Conservation (phyloP, 305 asterid species). For the Nicotiana rustica region DNA sequence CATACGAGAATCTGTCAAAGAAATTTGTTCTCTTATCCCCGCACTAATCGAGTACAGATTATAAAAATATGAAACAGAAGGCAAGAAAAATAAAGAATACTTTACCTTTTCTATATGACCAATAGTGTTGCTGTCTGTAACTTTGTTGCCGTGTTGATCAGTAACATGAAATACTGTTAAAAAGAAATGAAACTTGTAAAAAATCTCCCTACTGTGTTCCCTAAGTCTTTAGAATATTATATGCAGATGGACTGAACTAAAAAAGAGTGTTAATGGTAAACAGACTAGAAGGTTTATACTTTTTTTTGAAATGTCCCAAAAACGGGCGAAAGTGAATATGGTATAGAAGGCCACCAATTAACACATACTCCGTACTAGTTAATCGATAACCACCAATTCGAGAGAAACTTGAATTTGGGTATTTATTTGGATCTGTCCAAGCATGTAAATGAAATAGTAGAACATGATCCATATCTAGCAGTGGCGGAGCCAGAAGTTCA, state of each 20-base stretch:
- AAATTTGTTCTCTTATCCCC: not conserved
- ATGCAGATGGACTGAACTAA: constrained; percentile 19
- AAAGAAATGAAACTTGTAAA: constrained; percentile 39
- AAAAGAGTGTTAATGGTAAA: constrained; percentile 13
- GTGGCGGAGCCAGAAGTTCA: not conserved
- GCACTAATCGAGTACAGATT: not conserved
- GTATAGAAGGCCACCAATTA: constrained; percentile 6
- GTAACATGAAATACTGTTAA: constrained; percentile 89
- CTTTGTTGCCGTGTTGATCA: constrained; percentile 86
- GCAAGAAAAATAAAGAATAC: constrained; percentile 26
- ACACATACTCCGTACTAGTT: not conserved
- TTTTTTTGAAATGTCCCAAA: not conserved
- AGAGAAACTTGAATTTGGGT: constrained; percentile 22
- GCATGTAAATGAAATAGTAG: constrained; percentile 18
- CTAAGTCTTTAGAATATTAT: not conserved
- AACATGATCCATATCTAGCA: constrained; percentile 19
- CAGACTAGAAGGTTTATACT: constrained; percentile 23
- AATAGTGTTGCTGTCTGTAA: constrained; percentile 69
- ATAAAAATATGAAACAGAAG: constrained; percentile 19
- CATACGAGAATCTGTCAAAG: not conserved
- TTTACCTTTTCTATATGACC: constrained; percentile 86
- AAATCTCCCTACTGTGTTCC: not conserved
- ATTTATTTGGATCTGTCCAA: constrained; percentile 8
- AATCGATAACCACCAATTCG: not conserved
- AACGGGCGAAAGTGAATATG: not conserved